phyloP scores from a whole-genome alignment of 352 stramenopile species.

The Phytophthora quininea region DNA sequence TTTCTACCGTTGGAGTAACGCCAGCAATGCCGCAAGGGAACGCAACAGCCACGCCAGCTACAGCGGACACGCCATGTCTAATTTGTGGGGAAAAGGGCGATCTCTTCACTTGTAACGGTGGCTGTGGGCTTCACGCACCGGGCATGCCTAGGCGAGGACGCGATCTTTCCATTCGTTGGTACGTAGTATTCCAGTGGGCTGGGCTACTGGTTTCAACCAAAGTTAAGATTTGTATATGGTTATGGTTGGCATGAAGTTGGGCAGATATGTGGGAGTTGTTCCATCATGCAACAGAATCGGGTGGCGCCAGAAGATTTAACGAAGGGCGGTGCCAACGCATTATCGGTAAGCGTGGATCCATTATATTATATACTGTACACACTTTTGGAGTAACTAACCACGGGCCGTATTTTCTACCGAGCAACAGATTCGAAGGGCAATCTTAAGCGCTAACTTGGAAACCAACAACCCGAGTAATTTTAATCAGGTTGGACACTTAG shows the following conservation, averaged over 20 bases:
- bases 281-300: conserved; percentile 72
- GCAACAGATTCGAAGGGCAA: conserved; percentile 64
- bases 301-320: conserved; percentile 73
- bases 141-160: conserved; percentile 64
- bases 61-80: conserved; percentile 41
- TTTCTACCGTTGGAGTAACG: too few species aligned
- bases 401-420: conserved; percentile 5
- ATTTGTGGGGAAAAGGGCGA: conserved; percentile 60
- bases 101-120: conserved; percentile 62
- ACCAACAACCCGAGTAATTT: conserved; percentile 70
- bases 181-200: conserved; percentile 22
- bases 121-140: conserved; percentile 64
- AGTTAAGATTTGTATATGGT: conserved; percentile 2
- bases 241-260: conserved; percentile 35
- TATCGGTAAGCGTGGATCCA: conserved; percentile 45
- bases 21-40: neutral
- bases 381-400: neutral
- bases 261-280: conserved; percentile 75
- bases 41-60: neutral
- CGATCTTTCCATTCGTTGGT: conserved; percentile 63
- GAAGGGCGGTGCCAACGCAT: conserved; percentile 54
- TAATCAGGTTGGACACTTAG: conserved; percentile 81
- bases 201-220: neutral
- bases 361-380: neutral
- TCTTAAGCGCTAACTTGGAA: conserved; percentile 76